A percentile compares a stretch with the other conserved stretches of the same genome.
These are phyloP conservation scores for Wickerhamiella alocasiicola DNA, from an alignment of 805 yeast genomes.

Conservation along the genomic window DNA sequence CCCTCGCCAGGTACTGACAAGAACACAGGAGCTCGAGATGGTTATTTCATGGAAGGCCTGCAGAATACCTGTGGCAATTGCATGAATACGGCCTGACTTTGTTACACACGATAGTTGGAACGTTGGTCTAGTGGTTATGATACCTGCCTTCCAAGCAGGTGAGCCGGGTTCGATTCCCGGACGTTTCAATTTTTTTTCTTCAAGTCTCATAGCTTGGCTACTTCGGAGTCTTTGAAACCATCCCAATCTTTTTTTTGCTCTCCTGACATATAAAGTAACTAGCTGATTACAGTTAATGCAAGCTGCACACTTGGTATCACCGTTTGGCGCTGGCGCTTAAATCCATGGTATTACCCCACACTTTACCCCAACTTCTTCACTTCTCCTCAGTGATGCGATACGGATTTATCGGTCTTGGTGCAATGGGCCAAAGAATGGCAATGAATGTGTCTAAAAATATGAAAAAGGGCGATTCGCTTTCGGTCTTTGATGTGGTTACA, in stretches of 20 bases:
- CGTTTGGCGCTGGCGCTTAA: too few relatives aligned
- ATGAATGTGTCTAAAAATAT: conserved; percentile 34
- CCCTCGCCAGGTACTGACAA: too few relatives aligned
- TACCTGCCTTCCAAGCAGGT: conserved; percentile 88
- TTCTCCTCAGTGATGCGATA: conserved; percentile 19
- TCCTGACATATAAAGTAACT: too few relatives aligned
- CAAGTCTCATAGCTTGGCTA: too few relatives aligned
- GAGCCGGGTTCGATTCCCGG: conserved; percentile 94
- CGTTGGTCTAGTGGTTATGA: conserved; percentile 90
- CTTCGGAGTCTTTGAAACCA: too few relatives aligned
- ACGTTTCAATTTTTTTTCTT: conserved; percentile 36
- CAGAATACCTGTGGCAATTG: too few relatives aligned
- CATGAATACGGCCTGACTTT: too few relatives aligned
- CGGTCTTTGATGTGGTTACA: conserved; percentile 33
- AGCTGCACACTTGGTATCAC: too few relatives aligned
- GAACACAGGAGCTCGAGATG: too few relatives aligned
- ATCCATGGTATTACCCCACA: neutral
- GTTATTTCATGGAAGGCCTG: too few relatives aligned
- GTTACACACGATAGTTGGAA: conserved; percentile 36
- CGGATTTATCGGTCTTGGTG: conserved; percentile 47
- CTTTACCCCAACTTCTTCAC: neutral
- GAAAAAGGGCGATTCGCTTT: conserved; percentile 30
- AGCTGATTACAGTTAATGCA: too few relatives aligned
- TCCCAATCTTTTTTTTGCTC: too few relatives aligned
- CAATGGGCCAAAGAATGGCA: conserved; percentile 46